Evolutionary conservation across 2,329 filamentous ascomycete species (phyloP).

Genomic region (Acrodontium crateriforme): DNA sequence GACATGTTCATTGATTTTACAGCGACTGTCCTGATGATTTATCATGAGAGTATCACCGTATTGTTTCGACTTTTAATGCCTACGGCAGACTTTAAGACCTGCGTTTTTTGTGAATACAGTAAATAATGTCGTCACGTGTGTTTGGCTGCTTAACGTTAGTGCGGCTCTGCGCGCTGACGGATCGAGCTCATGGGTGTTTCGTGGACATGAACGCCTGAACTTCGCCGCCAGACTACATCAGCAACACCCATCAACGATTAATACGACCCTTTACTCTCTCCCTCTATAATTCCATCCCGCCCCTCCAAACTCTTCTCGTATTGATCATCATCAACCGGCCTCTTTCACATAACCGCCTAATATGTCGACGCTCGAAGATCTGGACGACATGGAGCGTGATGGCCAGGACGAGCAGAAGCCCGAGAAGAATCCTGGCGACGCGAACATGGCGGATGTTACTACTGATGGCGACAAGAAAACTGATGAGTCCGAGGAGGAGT

Average conservation of each 20-base stretch:
- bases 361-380: constrained; percentile 87
- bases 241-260: background rate
- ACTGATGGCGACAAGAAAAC: constrained; percentile 43
- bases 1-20: too few species aligned
- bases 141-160: too few species aligned
- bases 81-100: too few species aligned
- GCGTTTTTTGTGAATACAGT: too few species aligned
- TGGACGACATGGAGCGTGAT: constrained; percentile 75
- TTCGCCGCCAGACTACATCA: background rate
- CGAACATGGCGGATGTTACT: constrained; percentile 84
- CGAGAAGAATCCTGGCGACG: constrained; percentile 50
- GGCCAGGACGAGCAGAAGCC: constrained; percentile 54
- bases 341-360: constrained; percentile 15
- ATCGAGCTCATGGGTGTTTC: too few species aligned
- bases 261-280: background rate
- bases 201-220: constrained; percentile 1
- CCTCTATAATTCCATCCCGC: background rate
- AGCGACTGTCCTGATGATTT: too few species aligned
- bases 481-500: constrained; percentile 49
- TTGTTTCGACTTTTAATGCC: too few species aligned
- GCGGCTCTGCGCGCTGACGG: constrained; percentile 1
- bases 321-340: too few species aligned
- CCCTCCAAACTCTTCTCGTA: background rate
- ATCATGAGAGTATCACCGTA: too few species aligned
- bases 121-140: too few species aligned